phyloP scores from a whole-genome alignment of 2,329 filamentous ascomycete genomes.

The Colletotrichum theobromicola region DNA sequence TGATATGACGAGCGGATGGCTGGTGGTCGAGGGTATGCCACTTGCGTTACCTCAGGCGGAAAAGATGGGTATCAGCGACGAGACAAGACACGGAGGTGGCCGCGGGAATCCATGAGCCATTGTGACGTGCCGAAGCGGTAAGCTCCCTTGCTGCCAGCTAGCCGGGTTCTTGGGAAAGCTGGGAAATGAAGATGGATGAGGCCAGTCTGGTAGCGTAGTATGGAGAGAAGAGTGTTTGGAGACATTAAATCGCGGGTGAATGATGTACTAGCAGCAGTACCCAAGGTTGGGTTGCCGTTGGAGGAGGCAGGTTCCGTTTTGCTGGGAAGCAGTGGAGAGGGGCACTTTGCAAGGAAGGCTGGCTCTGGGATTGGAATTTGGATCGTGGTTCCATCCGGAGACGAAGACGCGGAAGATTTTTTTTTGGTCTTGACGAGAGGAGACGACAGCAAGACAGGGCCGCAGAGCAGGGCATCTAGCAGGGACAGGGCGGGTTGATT shows the following conservation, averaged over 20 bases:
- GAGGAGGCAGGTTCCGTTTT: background rate
- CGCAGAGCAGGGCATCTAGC: background rate
- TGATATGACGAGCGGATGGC: background rate
- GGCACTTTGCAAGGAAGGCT: background rate
- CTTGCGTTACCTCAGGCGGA: background rate
- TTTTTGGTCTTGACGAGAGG: background rate
- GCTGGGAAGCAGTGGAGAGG: constrained; percentile 1
- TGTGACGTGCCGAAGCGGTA: background rate
- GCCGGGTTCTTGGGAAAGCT: background rate
- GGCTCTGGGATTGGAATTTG: background rate
- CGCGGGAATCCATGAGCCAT: background rate
- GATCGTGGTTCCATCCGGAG: constrained; percentile 1
- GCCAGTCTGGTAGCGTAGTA: background rate
- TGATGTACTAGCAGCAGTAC: background rate
- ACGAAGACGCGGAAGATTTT: background rate
- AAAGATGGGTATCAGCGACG: background rate
- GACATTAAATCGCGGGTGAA: background rate
- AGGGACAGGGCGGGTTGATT: background rate
- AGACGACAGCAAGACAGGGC: background rate
- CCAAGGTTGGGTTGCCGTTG: background rate
- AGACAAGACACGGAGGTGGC: background rate
- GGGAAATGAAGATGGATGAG: background rate
- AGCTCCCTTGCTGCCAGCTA: background rate
- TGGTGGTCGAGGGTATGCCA: background rate
- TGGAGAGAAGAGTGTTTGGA: background rate